These are phyloP conservation scores for Dryadomyces quercivorus DNA, from an alignment of 2,329 filamentous ascomycete species.

Conservation along the genomic window DNA sequence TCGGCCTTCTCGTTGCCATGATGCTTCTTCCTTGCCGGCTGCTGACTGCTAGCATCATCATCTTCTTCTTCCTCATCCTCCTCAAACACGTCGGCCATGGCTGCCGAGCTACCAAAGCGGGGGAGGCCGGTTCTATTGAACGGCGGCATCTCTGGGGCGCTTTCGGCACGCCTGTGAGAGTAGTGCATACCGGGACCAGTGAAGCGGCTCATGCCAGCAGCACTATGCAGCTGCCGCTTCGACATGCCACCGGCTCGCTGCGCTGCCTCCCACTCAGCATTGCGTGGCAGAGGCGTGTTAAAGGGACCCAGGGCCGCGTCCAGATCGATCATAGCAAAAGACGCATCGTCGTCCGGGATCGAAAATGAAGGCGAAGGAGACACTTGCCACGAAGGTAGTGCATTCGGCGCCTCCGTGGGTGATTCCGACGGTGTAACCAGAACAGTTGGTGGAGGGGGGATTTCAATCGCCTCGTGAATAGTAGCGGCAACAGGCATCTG, in stretches of 20 bases:
- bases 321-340: constrained; percentile 78
- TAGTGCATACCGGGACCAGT: constrained; percentile 60
- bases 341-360: constrained; percentile 46
- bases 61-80: constrained; percentile 61
- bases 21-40: background rate
- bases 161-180: constrained; percentile 63
- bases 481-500: constrained; percentile 18
- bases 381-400: constrained; percentile 22
- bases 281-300: constrained; percentile 59
- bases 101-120: constrained; percentile 53
- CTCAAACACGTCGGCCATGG: constrained; percentile 80
- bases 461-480: constrained; percentile 9
- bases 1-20: background rate
- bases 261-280: constrained; percentile 55
- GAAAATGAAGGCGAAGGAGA: constrained; percentile 16
- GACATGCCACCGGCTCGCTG: constrained; percentile 43
- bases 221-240: constrained; percentile 65
- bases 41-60: background rate
- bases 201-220: constrained; percentile 58
- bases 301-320: constrained; percentile 90
- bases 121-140: constrained; percentile 56
- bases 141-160: constrained; percentile 65
- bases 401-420: constrained; percentile 14
- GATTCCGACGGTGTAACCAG: constrained; percentile 28
- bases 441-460: constrained; percentile 17